These are phyloP conservation scores for Avena sativa DNA, from an alignment of 176 grass and related monocot species.

Conservation along the genomic window DNA sequence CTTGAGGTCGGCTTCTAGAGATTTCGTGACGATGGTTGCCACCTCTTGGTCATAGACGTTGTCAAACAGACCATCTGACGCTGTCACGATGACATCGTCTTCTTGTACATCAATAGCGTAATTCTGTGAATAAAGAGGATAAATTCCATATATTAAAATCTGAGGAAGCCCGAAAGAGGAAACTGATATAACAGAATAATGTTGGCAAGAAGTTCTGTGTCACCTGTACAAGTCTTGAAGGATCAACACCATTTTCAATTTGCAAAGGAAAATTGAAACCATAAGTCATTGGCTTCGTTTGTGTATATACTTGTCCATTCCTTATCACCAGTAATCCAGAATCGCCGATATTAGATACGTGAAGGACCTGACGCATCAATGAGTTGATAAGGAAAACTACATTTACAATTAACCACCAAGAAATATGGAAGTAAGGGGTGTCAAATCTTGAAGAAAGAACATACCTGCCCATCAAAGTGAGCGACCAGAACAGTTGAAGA, in stretches of 20 bases:
- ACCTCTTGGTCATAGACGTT: slow-evolving; percentile 86
- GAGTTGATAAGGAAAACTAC: slow-evolving; percentile 3
- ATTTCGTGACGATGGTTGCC: slow-evolving; percentile 73
- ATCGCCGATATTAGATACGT: slow-evolving; percentile 89
- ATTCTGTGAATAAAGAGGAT: slow-evolving; percentile 47
- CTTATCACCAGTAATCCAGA: slow-evolving; percentile 94
- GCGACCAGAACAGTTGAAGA: slow-evolving; percentile 97
- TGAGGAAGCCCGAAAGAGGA: slow-evolving; percentile 1
- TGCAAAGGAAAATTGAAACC: slow-evolving; percentile 99
- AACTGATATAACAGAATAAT: slow-evolving; percentile 9
- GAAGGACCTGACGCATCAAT: slow-evolving; percentile 62
- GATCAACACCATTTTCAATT: slow-evolving; percentile 94
- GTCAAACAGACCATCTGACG: slow-evolving; percentile 90
- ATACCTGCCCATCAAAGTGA: slow-evolving; percentile 84
- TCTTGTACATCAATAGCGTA: slow-evolving; percentile 72
- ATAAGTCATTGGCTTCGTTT: slow-evolving; percentile 89
- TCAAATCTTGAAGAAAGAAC: not conserved
- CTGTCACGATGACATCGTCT: slow-evolving; percentile 83
- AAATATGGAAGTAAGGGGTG: not conserved
- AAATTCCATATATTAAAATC: not conserved
- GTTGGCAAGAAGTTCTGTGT: not conserved
- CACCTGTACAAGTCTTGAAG: slow-evolving; percentile 83
- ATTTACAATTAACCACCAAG: slow-evolving; percentile 6
- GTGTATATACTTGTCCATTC: slow-evolving; percentile 70
- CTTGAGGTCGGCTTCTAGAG: slow-evolving; percentile 56